Evolutionary conservation across 208 protist species (phyloP).

Genomic region (Jaenimonas drosophilae): DNA sequence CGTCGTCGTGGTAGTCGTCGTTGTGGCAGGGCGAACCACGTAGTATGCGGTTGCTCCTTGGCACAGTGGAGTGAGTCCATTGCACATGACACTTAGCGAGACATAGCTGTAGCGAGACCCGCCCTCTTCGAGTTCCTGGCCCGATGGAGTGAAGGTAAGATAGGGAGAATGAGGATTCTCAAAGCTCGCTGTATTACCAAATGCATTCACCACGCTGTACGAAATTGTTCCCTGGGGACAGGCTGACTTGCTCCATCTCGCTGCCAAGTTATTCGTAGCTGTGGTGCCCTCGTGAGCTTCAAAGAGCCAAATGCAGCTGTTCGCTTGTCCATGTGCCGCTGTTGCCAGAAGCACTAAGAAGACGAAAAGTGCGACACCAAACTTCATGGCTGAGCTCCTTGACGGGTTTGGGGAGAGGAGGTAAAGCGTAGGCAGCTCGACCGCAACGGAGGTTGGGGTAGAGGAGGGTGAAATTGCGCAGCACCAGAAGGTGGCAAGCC

Average conservation of each 20-base stretch:
- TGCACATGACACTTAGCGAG: slow-evolving; percentile 30
- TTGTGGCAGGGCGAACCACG: slow-evolving; percentile 9
- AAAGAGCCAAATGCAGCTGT: slow-evolving; percentile 28
- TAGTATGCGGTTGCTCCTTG: slow-evolving; percentile 26
- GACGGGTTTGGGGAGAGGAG: too few relatives aligned
- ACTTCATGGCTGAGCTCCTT: too few relatives aligned
- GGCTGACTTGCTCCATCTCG: background rate
- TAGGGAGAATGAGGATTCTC: slow-evolving; percentile 3
- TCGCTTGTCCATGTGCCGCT: background rate
- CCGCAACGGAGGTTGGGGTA: too few relatives aligned
- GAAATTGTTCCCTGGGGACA: slow-evolving; percentile 13
- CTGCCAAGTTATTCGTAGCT: background rate
- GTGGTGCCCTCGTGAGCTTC: slow-evolving; percentile 10
- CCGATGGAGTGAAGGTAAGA: background rate
- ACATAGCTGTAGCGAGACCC: slow-evolving; percentile 15
- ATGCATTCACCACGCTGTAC: slow-evolving; percentile 13
- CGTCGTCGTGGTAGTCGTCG: slow-evolving; percentile 15
- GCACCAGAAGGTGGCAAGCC: too few relatives aligned
- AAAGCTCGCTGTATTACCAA: slow-evolving; percentile 23
- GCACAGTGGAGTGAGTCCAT: slow-evolving; percentile 31
- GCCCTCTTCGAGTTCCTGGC: slow-evolving; percentile 1
- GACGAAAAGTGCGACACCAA: too few relatives aligned
- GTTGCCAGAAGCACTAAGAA: too few relatives aligned
- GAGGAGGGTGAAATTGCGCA: too few relatives aligned
- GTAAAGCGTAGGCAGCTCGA: too few relatives aligned